Evolutionary conservation across 306 rosid species (phyloP).

Genomic region (Ormosia emarginata): DNA sequence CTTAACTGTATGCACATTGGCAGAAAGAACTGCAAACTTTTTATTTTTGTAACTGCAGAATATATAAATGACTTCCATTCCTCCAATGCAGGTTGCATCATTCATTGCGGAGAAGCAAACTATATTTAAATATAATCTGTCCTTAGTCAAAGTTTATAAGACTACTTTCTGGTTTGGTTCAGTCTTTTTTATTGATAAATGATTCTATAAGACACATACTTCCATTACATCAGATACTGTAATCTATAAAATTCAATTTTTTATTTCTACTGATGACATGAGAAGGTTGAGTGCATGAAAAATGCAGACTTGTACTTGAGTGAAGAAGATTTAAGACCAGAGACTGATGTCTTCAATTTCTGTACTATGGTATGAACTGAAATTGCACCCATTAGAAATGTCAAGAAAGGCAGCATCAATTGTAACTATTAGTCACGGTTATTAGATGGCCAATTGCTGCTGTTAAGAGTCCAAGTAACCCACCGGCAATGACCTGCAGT

Average conservation of each 20-base stretch:
- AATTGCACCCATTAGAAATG: conserved; percentile 7
- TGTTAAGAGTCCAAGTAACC: conserved; percentile 59
- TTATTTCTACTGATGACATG: conserved; percentile 3
- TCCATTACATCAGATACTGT: background rate
- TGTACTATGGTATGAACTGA: conserved; percentile 4
- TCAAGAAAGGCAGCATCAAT: conserved; percentile 22
- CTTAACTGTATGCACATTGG: background rate
- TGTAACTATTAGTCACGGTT: conserved; percentile 2
- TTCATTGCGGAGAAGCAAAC: background rate
- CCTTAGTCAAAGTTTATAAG: background rate
- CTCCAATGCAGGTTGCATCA: background rate
- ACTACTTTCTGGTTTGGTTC: background rate
- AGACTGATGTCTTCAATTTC: conserved; percentile 18
- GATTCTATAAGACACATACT: background rate
- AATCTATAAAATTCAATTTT: conserved; percentile 5
- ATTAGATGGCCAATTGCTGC: conserved; percentile 48
- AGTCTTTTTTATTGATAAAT: background rate
- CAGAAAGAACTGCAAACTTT: background rate
- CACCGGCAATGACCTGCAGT: conserved; percentile 76
- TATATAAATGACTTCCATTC: background rate
- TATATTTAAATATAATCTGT: background rate
- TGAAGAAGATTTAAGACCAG: background rate
- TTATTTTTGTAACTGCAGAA: background rate
- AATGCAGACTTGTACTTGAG: background rate
- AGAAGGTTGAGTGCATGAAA: background rate